Evolutionary conservation across 2,329 filamentous ascomycete genomes (phyloP).

Genomic region (Diaporthe sp.): DNA sequence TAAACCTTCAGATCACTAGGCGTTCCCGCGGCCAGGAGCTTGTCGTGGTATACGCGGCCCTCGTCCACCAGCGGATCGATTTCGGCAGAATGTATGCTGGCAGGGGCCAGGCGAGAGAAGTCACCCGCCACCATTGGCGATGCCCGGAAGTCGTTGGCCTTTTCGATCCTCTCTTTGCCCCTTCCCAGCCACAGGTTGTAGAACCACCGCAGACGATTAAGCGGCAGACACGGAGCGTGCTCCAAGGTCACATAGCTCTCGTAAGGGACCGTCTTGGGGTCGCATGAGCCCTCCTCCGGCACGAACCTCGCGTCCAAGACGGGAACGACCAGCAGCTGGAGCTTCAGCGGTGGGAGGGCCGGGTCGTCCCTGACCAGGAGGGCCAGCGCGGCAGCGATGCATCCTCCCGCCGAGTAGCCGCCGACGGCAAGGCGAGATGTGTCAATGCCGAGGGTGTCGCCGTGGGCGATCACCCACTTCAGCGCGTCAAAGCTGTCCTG

Average conservation of each 20-base stretch:
- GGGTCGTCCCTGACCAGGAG: constrained; percentile 35
- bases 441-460: constrained; percentile 33
- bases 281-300: constrained; percentile 49
- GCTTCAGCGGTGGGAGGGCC: constrained; percentile 48
- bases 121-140: constrained; percentile 53
- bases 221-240: constrained; percentile 52
- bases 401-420: constrained; percentile 38
- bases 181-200: constrained; percentile 54
- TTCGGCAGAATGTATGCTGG: constrained; percentile 52
- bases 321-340: constrained; percentile 53
- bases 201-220: constrained; percentile 53
- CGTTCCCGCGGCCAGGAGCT: constrained; percentile 49
- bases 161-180: constrained; percentile 47
- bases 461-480: constrained; percentile 49
- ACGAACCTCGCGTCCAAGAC: constrained; percentile 52
- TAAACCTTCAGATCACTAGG: constrained; percentile 52
- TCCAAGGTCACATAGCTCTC: constrained; percentile 51
- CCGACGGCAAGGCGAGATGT: constrained; percentile 33
- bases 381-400: constrained; percentile 35
- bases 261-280: constrained; percentile 48
- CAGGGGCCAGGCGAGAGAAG: constrained; percentile 51
- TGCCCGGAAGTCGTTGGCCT: constrained; percentile 49
- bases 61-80: constrained; percentile 53
- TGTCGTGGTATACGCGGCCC: constrained; percentile 51
- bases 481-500: constrained; percentile 43